Percentiles rank a stretch among this genome's conserved stretches.
Evolutionary conservation across 2,329 filamentous ascomycete genomes (phyloP).

Genomic region (Penicillium occitanis): DNA sequence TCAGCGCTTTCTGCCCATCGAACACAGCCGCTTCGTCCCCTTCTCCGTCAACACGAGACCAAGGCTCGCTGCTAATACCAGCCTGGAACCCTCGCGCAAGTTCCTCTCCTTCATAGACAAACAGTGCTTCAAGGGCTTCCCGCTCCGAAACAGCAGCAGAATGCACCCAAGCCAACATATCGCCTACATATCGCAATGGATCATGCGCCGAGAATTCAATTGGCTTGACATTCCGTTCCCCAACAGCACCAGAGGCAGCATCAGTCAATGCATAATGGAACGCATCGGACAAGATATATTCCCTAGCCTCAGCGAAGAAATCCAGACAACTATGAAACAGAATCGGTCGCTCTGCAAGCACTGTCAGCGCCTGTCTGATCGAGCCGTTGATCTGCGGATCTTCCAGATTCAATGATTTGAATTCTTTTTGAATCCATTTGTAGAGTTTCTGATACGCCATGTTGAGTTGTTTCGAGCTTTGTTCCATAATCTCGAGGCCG

Average conservation of each 20-base stretch:
- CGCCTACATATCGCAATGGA: slow-evolving; percentile 83
- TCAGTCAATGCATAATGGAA: slow-evolving; percentile 89
- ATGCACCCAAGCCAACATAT: slow-evolving; percentile 97
- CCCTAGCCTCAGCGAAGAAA: slow-evolving; percentile 85
- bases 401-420: slow-evolving; percentile 88
- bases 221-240: slow-evolving; percentile 70
- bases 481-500: slow-evolving; percentile 86
- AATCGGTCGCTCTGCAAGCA: slow-evolving; percentile 83
- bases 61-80: slow-evolving; percentile 78
- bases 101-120: slow-evolving; percentile 86
- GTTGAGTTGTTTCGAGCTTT: slow-evolving; percentile 82
- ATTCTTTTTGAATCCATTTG: slow-evolving; percentile 90
- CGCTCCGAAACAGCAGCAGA: slow-evolving; percentile 91
- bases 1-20: slow-evolving; percentile 77
- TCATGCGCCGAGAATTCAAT: slow-evolving; percentile 95
- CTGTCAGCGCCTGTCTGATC: slow-evolving; percentile 78
- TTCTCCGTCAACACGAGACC: slow-evolving; percentile 66
- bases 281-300: slow-evolving; percentile 80
- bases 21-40: slow-evolving; percentile 57
- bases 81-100: slow-evolving; percentile 78
- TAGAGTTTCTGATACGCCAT: slow-evolving; percentile 93
- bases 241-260: slow-evolving; percentile 56
- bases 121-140: slow-evolving; percentile 86
- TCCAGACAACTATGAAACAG: slow-evolving; percentile 93
- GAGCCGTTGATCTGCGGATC: slow-evolving; percentile 87